phyloP scores from a whole-genome alignment of 208 protist genomes.

The Crithidia acanthocephali region DNA sequence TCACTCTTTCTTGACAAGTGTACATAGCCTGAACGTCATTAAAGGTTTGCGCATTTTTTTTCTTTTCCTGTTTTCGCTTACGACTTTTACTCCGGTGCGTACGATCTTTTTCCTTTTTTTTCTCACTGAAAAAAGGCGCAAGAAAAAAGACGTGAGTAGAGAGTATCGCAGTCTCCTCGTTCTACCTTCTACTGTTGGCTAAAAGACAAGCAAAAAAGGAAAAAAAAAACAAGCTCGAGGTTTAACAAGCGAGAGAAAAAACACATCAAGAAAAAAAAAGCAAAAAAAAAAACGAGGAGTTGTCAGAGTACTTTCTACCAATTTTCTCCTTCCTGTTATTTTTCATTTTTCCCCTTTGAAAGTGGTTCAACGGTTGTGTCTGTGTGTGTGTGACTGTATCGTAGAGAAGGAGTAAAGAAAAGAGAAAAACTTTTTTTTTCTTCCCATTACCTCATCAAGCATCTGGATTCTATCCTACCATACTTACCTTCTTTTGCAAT shows the following conservation, averaged over 20 bases:
- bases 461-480: constrained; percentile 4
- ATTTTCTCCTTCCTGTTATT: constrained; percentile 3
- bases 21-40: constrained; percentile 4
- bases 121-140: not conserved
- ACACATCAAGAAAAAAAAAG: not conserved
- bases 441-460: constrained; percentile 7
- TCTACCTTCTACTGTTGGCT: not conserved
- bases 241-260: not conserved
- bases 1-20: constrained; percentile 3
- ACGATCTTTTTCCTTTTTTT: constrained; percentile 1
- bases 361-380: constrained; percentile 26
- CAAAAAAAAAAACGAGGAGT: not conserved
- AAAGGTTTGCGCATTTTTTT: constrained; percentile 1
- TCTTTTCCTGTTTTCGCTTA: not conserved
- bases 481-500: constrained; percentile 27
- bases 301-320: not conserved
- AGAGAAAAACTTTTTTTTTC: constrained; percentile 11
- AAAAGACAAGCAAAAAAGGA: not conserved
- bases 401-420: constrained; percentile 23
- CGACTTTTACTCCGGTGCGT: not conserved
- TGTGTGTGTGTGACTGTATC: constrained; percentile 23
- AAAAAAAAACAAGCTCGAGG: not conserved
- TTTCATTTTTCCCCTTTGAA: constrained; percentile 17
- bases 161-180: not conserved
- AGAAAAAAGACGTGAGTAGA: not conserved